Base-by-base conservation (phyloP, 257 asterid species). In the Paulownia fortunei region DNA sequence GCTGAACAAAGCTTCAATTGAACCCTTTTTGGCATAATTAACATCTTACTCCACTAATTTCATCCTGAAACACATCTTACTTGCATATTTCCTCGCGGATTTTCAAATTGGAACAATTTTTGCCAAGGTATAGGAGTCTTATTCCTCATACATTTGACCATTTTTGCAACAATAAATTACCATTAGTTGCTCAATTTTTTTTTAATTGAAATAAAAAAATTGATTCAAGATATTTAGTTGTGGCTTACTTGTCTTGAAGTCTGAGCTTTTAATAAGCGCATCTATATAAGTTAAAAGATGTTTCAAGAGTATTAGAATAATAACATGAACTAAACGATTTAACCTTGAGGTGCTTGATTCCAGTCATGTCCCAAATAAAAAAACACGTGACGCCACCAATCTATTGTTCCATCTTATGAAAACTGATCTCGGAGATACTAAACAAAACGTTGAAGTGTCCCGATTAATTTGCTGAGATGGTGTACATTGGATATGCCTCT, bases 341-440 rank as follows among this genome's bases (percentile, higher is more conserved):
- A 76, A 76, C 60, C 60, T 76, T 41, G 80, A 76, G 11, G 69
- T 76, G 10, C 18, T 66, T 54, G 75, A 52, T 76, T 76, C 32
- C 58, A 16, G 5, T 0, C 37, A 0, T 42, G 54, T 9, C 23
- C 47, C 32, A n/a, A 11, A 12, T 64, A 51, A 51, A 64, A 64
- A 52, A 12, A 3, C 47, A 9, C 0, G 0, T 4, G 5, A 76
- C 1, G n/a, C 1, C 39, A 0, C 6, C 5, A 32, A 6, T 18
- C 15, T 24, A 30, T 24, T 3, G 6, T 7, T 39, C 62, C 3
- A 4, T 30, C 36, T 30, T 1, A 49, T 27, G n/a, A 15, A 46
- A 49, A 6, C 15, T 44, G 51, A 12, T 44, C 10, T 44, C 8
- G 10, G 0, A 44, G 15, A 44, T 8, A 44, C 51, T 44, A 44